Evolutionary conservation across 2,329 filamentous ascomycete species (phyloP).

Genomic region (Bimuria novae-zelandiae): DNA sequence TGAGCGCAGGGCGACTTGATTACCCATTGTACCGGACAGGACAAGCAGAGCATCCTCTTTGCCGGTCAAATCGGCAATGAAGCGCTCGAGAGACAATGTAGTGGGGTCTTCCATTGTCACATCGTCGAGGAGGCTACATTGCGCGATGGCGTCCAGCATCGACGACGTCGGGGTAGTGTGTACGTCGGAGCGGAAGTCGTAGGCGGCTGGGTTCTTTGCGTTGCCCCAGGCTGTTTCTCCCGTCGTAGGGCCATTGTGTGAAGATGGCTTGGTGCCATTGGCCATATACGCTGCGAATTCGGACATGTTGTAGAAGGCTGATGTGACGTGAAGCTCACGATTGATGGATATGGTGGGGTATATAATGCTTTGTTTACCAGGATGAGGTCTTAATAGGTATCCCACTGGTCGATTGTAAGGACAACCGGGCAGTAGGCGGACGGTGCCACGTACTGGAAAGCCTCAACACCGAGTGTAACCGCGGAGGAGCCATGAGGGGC

Average conservation of each 20-base stretch:
- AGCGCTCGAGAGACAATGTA: conserved; percentile 74
- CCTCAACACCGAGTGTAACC: conserved; percentile 20
- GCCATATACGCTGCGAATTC: conserved; percentile 37
- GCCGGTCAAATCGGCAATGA: conserved; percentile 72
- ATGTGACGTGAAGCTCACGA: conserved; percentile 21
- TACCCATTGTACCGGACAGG: conserved; percentile 91
- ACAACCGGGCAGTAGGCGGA: conserved; percentile 30
- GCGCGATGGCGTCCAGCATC: conserved; percentile 80
- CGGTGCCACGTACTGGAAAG: conserved; percentile 37
- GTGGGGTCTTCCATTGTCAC: conserved; percentile 80
- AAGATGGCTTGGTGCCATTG: conserved; percentile 28
- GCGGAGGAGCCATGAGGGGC: conserved; percentile 32
- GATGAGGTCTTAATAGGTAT: conserved; percentile 10
- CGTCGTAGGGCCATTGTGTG: conserved; percentile 17
- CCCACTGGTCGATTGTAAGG: conserved; percentile 32
- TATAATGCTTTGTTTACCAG: conserved; percentile 11
- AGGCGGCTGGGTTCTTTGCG: conserved; percentile 57
- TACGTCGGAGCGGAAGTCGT: conserved; percentile 58
- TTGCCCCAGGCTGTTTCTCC: conserved; percentile 43
- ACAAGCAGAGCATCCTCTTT: conserved; percentile 82
- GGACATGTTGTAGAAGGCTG: conserved; percentile 31
- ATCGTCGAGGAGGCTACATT: conserved; percentile 79
- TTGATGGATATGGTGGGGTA: conserved; percentile 18
- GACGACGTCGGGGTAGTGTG: conserved; percentile 53
- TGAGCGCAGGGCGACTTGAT: conserved; percentile 80